phyloP scores from a whole-genome alignment of 140 eudicot genomes.

The Oenanthe javanica region DNA sequence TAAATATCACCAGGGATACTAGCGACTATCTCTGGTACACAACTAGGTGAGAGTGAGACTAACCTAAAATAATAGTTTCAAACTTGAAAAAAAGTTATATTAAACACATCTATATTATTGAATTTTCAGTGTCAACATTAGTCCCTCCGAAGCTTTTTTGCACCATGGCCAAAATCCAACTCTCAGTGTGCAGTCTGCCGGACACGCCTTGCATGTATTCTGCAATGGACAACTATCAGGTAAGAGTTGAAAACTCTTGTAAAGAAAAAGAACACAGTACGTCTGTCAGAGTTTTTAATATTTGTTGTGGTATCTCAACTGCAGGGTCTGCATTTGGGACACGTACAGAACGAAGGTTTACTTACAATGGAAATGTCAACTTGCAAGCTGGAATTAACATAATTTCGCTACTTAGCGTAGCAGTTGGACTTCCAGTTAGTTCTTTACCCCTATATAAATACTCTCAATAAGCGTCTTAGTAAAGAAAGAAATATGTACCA shows the following conservation, averaged over 20 bases:
- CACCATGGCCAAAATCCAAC: constrained; percentile 37
- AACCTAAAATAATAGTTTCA: background rate
- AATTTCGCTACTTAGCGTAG: constrained; percentile 72
- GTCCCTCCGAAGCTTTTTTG: constrained; percentile 51
- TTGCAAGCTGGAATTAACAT: constrained; percentile 75
- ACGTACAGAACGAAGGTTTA: constrained; percentile 35
- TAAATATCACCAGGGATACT: constrained; percentile 79
- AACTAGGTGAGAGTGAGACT: constrained; percentile 49
- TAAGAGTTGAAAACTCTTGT: constrained; percentile 9
- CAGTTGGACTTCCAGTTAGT: constrained; percentile 90
- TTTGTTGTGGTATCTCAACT: constrained; percentile 15
- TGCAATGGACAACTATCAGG: constrained; percentile 62
- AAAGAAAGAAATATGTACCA: background rate
- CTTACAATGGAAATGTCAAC: constrained; percentile 45
- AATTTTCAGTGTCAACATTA: constrained; percentile 43
- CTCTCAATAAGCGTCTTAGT: background rate
- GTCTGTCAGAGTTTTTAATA: background rate
- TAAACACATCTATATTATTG: constrained; percentile 7
- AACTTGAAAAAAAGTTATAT: background rate
- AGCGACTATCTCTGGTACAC: constrained; percentile 97
- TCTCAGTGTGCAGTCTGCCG: constrained; percentile 68
- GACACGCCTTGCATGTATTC: constrained; percentile 80
- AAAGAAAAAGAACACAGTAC: background rate
- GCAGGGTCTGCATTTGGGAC: constrained; percentile 84
- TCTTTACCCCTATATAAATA: background rate